Evolutionary conservation across 1,139 yeast genomes (phyloP).

Genomic region (Diutina catenulata): DNA sequence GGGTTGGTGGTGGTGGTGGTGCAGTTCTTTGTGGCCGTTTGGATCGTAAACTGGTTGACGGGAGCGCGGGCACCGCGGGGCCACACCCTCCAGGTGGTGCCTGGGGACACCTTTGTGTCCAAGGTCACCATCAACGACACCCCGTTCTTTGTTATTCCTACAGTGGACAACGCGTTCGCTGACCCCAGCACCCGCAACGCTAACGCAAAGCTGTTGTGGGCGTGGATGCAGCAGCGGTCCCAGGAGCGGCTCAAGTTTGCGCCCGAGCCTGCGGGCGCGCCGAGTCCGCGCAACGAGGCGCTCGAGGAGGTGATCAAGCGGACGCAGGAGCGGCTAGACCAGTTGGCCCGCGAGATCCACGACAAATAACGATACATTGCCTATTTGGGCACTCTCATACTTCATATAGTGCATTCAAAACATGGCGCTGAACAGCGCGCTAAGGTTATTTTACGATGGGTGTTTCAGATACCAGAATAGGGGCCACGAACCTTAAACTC

Average conservation of each 20-base stretch:
- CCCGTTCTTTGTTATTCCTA: not conserved
- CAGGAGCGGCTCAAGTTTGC: not conserved
- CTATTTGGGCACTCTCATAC: too few relatives aligned
- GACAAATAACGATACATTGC: too few relatives aligned
- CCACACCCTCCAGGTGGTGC: slow-evolving; percentile 1
- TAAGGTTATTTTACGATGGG: too few relatives aligned
- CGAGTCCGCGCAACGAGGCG: not conserved
- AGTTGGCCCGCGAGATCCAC: not conserved
- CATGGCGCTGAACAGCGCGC: too few relatives aligned
- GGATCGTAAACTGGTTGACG: not conserved
- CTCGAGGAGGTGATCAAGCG: not conserved
- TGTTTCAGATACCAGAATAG: too few relatives aligned
- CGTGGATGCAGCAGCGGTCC: slow-evolving; percentile 1
- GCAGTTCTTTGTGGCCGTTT: not conserved
- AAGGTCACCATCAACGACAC: not conserved
- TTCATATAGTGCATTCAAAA: too few relatives aligned
- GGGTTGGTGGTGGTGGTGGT: not conserved
- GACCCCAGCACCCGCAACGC: not conserved
- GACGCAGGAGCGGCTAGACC: not conserved
- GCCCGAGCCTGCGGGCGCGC: not conserved
- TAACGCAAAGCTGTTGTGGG: not conserved
- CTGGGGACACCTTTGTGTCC: slow-evolving; percentile 1
- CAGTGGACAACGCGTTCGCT: not conserved
- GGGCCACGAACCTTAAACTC: too few relatives aligned
- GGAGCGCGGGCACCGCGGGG: not conserved